Evolutionary conservation across 1,284 basidiomycete species (phyloP), one percentile per base, ranked within the genome.

Genomic region (Pseudozyma thailandica): DNA sequence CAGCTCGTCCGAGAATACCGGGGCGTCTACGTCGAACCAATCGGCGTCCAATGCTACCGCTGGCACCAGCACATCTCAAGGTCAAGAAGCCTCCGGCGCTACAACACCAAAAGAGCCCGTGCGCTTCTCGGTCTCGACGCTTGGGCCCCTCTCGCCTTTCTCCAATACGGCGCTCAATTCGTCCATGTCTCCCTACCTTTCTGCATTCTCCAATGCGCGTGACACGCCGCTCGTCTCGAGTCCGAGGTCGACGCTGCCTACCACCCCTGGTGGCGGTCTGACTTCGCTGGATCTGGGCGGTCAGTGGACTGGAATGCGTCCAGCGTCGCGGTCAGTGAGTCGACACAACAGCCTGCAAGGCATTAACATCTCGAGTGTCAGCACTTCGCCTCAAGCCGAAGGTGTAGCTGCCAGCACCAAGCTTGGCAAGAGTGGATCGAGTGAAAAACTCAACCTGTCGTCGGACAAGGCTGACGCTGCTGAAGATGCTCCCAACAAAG

Each of bases 171-270:
- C 77, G 5, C 70, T 81, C 27, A 77, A 61, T 41, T 77, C 75
- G 35, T 75, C 70, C 43, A 80, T 80, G 72, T 78, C 76, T 52
- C 79, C 79, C 6, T 81, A 81, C 18, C 69, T 80, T n/a, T 75
- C 72, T n/a, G 78, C 79, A 13, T 81, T 81, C 26, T 81, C 79
- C 18, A 80, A 80, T 38, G 79, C 79, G 2, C 72, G 79, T 25
- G 79, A 81, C 42, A 81, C 78, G 37, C 79, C 79, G 20, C 75
- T 74, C 46, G 71, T 75, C 28, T 75, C 79, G 21, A 78, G 74
- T 52, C 76, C 78, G 15, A 64, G 78, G 12, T 53, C 68, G 9
- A 45, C 58, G 8, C 6, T 64, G 31, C 63, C 70, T 2, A 55
- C 50, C 15, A 64, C 58, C 18, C 53, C 62, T 4, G 66, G 63